These are phyloP conservation scores for Dalechampia spathulata DNA, from an alignment of 441 rosid species.

Conservation along the genomic window DNA sequence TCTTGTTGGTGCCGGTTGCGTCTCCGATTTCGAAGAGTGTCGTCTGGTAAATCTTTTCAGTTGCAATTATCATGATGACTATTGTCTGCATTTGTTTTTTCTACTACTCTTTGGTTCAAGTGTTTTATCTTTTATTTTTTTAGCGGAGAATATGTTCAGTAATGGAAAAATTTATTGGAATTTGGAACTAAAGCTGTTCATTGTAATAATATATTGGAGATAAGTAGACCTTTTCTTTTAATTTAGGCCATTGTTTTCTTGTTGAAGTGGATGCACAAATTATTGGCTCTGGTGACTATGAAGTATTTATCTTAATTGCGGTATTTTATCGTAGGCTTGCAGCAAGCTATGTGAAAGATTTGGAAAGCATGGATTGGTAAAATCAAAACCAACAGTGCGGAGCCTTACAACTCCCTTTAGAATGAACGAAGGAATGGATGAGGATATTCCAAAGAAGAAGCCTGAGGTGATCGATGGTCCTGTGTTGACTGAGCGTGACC, in stretches of 20 bases:
- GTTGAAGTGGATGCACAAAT: background rate
- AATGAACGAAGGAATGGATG: slow-evolving; percentile 98
- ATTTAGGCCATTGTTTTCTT: background rate
- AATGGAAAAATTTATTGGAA: background rate
- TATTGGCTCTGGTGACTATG: background rate
- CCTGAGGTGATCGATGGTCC: slow-evolving; percentile 87
- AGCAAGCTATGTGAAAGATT: slow-evolving; percentile 67
- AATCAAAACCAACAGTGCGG: slow-evolving; percentile 62
- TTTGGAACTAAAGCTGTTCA: background rate
- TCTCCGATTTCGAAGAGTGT: slow-evolving; percentile 65
- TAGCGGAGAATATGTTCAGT: too few relatives aligned
- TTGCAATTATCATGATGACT: background rate
- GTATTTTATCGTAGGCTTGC: slow-evolving; percentile 47
- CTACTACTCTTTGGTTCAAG: background rate
- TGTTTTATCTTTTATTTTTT: too few relatives aligned
- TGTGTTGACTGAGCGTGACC: slow-evolving; percentile 76
- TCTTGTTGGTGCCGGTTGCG: slow-evolving; percentile 83
- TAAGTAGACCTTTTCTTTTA: too few relatives aligned
- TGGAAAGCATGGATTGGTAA: slow-evolving; percentile 87
- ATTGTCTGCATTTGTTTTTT: background rate
- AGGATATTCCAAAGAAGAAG: slow-evolving; percentile 80
- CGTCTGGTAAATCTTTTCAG: slow-evolving; percentile 38
- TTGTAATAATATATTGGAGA: background rate
- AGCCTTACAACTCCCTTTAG: slow-evolving; percentile 81
- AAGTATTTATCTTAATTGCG: background rate